These are phyloP conservation scores for Candida sp. DNA, from an alignment of 1,139 yeast species.

Conservation along the genomic window DNA sequence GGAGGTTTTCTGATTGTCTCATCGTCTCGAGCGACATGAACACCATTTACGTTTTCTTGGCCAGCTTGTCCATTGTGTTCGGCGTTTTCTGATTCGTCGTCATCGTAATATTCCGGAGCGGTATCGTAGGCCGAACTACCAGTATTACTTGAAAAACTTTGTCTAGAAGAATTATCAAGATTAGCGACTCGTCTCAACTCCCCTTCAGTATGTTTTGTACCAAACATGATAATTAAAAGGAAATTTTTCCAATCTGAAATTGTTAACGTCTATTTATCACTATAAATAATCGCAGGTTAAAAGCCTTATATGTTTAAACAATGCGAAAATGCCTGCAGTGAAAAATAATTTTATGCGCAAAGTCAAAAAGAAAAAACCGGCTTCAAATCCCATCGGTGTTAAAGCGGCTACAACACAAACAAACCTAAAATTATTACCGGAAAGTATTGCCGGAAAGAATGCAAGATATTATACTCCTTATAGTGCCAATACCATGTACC, in stretches of 20 bases:
- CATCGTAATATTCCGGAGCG: slow-evolving; percentile 25
- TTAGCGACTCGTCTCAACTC: slow-evolving; percentile 33
- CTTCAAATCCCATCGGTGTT: background rate
- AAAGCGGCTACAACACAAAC: background rate
- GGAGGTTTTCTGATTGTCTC: background rate
- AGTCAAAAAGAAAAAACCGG: background rate
- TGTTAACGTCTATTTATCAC: no score
- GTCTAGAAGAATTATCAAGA: slow-evolving; percentile 5
- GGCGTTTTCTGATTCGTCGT: slow-evolving; percentile 1
- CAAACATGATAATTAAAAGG: slow-evolving; percentile 24
- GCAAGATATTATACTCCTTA: no score
- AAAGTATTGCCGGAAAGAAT: no score
- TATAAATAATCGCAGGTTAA: no score
- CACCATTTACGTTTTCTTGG: background rate
- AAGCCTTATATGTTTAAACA: no score
- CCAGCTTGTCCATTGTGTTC: background rate
- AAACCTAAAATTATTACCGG: no score
- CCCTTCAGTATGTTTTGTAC: slow-evolving; percentile 34
- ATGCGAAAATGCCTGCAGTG: no score
- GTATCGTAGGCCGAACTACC: slow-evolving; percentile 31
- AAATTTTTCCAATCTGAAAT: no score
- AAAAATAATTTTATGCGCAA: no score
- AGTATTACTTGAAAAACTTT: slow-evolving; percentile 14
- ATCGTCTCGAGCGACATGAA: background rate
- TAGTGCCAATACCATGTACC: no score